These are phyloP conservation scores for Blumeria graminis DNA, from an alignment of 2,329 filamentous ascomycete species.

Conservation along the genomic window DNA sequence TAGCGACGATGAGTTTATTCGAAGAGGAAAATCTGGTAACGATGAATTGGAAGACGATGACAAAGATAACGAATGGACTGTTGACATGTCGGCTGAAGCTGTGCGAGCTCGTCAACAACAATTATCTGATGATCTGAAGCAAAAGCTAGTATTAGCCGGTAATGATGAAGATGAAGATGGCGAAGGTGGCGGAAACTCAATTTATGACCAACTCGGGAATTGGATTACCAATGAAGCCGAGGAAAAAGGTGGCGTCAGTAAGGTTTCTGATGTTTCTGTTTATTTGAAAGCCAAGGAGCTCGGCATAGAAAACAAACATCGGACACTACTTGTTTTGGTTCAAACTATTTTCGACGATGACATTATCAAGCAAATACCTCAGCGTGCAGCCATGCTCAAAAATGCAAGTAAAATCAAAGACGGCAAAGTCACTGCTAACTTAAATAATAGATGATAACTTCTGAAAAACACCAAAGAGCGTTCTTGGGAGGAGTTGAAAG, in stretches of 20 bases:
- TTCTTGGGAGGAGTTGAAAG: slow-evolving; percentile 89
- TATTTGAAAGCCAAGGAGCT: slow-evolving; percentile 94
- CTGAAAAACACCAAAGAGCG: slow-evolving; percentile 85
- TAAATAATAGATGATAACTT: slow-evolving; percentile 42
- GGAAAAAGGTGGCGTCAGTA: slow-evolving; percentile 47
- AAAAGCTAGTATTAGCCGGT: slow-evolving; percentile 59
- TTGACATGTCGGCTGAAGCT: slow-evolving; percentile 88
- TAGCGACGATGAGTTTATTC: slow-evolving; percentile 81
- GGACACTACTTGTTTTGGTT: slow-evolving; percentile 71
- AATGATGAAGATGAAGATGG: slow-evolving; percentile 63
- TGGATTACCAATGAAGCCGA: slow-evolving; percentile 64
- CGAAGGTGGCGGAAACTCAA: slow-evolving; percentile 47
- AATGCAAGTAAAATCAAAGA: slow-evolving; percentile 31
- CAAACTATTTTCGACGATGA: slow-evolving; percentile 86
- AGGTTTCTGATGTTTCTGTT: slow-evolving; percentile 71
- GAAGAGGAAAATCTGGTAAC: slow-evolving; percentile 42
- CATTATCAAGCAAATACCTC: slow-evolving; percentile 66
- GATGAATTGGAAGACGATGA: slow-evolving; percentile 44
- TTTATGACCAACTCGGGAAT: slow-evolving; percentile 76
- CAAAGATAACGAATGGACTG: slow-evolving; percentile 81
- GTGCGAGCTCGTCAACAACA: slow-evolving; percentile 84
- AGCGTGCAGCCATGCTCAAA: slow-evolving; percentile 69
- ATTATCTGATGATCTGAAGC: slow-evolving; percentile 85
- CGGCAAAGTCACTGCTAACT: slow-evolving; percentile 4
- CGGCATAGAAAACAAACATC: slow-evolving; percentile 84